Evolutionary conservation across 2,329 filamentous ascomycete genomes (phyloP), one percentile per base, ranked within the genome.

Genomic region (Sporothrix brasiliensis): DNA sequence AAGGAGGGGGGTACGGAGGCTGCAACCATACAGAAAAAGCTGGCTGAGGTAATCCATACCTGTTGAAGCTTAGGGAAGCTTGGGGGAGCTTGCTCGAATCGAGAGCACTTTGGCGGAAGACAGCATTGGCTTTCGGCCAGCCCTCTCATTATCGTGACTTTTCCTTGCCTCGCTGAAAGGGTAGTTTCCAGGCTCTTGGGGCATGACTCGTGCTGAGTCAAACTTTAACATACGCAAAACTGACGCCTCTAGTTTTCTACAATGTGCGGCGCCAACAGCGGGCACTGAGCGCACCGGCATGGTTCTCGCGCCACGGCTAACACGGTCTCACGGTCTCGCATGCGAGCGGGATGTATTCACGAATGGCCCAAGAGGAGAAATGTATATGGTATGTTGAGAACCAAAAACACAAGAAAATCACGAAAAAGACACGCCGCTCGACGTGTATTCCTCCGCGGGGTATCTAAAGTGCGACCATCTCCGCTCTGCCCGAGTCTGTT

Each of bases 381-480:
- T 41, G 54, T 2, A 21, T 47, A 21, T 44, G 58, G 58, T 47
- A 47, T 63, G 58, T 63, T 63, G 39, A 63, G 39, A 63, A 27
- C 58, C 21, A 27, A 41, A 19, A 41, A n/a, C 34, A 34, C 4
- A 34, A 34, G 1, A 58, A 58, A 14, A 60, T 60, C 30, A 60
- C 34, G 5, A 44, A 50, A n/a, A 13, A 63, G 41, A 63, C 58
- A 63, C 39, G 58, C 39, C 39, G 39, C 58, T 47, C 58, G 39
- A 47, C 58, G 58, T 47, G 58, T 63, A 39, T 47, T 27, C 21
- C 21, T 63, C 34, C 58, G 24, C n/a, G 58, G 58, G 58, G 58
- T 63, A 66, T 66, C 61, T 34, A 50, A 63, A 47, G 7, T 66
- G 24, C 13, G 44, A 27, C 61, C 61, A 52, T 52, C 44, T 66